Evolutionary conservation across 352 stramenopile genomes (phyloP).

Genomic region (Phytophthora macrochlamydospora): DNA sequence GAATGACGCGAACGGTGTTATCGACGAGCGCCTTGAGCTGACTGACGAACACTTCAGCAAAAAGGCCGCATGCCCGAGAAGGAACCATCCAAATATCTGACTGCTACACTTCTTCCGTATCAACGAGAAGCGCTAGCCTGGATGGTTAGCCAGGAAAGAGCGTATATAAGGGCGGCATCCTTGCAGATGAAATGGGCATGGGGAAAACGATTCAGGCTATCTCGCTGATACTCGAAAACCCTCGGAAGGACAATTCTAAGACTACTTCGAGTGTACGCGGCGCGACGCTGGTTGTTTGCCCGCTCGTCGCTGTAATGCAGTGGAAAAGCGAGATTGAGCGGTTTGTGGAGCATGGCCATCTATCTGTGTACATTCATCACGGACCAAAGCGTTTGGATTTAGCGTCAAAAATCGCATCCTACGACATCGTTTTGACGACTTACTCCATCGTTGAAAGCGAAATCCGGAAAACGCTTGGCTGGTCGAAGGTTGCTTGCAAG

Average conservation of each 20-base stretch:
- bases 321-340: constrained; percentile 90
- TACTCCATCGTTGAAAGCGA: constrained; percentile 97
- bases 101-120: constrained; percentile 96
- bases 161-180: constrained; percentile 92
- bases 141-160: constrained; percentile 94
- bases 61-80: constrained; percentile 72
- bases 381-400: constrained; percentile 85
- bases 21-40: constrained; percentile 76
- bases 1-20: constrained; percentile 51
- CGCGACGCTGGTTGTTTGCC: constrained; percentile 97
- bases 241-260: constrained; percentile 34
- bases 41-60: constrained; percentile 75
- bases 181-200: constrained; percentile 99
- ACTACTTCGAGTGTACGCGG: constrained; percentile 34
- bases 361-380: constrained; percentile 97
- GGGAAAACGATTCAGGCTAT: constrained; percentile 99
- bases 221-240: constrained; percentile 94
- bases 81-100: constrained; percentile 78
- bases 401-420: constrained; percentile 88
- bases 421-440: constrained; percentile 99
- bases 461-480: constrained; percentile 74
- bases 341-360: constrained; percentile 92
- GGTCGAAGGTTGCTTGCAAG: constrained; percentile 89
- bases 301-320: constrained; percentile 96
- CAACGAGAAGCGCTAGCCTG: constrained; percentile 97